phyloP scores from a whole-genome alignment of 345 rosid species.

The Syzygium jambos region DNA sequence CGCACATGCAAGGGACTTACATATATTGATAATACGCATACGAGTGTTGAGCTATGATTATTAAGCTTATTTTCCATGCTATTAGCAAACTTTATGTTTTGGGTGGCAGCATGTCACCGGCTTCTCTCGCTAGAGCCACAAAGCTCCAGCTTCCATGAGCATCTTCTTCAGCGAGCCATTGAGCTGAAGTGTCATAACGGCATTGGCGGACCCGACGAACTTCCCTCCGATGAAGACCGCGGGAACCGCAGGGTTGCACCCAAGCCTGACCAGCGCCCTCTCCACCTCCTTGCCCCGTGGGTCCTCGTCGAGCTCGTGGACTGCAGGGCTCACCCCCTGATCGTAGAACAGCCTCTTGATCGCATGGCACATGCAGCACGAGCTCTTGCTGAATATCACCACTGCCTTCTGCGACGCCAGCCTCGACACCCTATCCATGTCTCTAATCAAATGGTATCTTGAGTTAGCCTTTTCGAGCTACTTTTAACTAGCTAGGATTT shows the following conservation, averaged over 20 bases:
- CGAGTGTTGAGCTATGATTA: neutral
- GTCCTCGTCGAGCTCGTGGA: constrained; percentile 25
- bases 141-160: constrained; percentile 8
- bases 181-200: constrained; percentile 35
- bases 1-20: neutral
- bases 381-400: constrained; percentile 38
- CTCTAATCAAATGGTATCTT: neutral
- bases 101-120: neutral
- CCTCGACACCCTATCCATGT: constrained; percentile 28
- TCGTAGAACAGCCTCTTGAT: constrained; percentile 25
- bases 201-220: constrained; percentile 30
- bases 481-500: neutral
- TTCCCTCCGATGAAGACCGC: constrained; percentile 32
- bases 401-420: constrained; percentile 23
- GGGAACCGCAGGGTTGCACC: constrained; percentile 10
- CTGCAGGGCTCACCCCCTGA: constrained; percentile 24
- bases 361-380: constrained; percentile 31
- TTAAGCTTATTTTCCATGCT: neutral
- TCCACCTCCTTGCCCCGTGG: constrained; percentile 33
- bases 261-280: constrained; percentile 16
- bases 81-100: neutral
- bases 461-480: neutral
- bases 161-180: constrained; percentile 16
- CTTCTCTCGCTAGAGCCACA: neutral
- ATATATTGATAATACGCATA: neutral